Base-by-base conservation (phyloP, 2,329 filamentous ascomycete species). In the Colletotrichum phormii region DNA sequence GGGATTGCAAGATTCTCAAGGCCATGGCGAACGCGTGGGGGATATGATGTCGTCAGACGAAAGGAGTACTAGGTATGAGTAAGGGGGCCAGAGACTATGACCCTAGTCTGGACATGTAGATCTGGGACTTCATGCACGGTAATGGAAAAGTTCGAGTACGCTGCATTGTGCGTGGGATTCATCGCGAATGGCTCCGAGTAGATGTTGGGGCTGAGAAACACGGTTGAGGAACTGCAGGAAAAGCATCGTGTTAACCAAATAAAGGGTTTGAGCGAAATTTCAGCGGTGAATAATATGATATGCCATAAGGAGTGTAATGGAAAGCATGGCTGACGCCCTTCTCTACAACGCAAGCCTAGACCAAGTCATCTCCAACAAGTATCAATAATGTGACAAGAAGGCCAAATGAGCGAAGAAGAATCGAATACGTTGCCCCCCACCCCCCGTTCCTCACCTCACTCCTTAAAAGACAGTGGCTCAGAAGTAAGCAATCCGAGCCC, bases 1-100 rank as follows among this genome's bases (percentile, higher is more conserved):
- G 69, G 4, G 84, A 86, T 64, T 87, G 85, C 72, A 86, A 85
- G 76, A 78, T 83, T 15, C 76, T 85, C 59, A 85, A 82, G 74
- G 80, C 77, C 0, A 79, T 87, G 35, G 79, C 76, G 24, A 77
- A 80, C 11, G 82, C 84, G 26, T 85, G 82, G 80, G 72, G 76
- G n/a, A 24, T 53, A 13, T 75, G 70, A 75, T 4, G 18, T 2
- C 1, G 42, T 1, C 1, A 22, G 26, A 13, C 9, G 49, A 15
- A 31, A 5, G 13, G n/a, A 5, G 29, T n/a, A 9, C 3, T 3
- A 12, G 42, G 42, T 9, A 11, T 49, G 18, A 49, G 9, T n/a
- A 11, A 49, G 18, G 42, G 42, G 7, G 8, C 42, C 8, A 49
- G 18, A 22, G 18, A 22, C 18, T 6, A 49, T 49, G 42, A 15